These are phyloP conservation scores for Citrullus colocynthis DNA, from an alignment of 306 rosid species.

Conservation along the genomic window DNA sequence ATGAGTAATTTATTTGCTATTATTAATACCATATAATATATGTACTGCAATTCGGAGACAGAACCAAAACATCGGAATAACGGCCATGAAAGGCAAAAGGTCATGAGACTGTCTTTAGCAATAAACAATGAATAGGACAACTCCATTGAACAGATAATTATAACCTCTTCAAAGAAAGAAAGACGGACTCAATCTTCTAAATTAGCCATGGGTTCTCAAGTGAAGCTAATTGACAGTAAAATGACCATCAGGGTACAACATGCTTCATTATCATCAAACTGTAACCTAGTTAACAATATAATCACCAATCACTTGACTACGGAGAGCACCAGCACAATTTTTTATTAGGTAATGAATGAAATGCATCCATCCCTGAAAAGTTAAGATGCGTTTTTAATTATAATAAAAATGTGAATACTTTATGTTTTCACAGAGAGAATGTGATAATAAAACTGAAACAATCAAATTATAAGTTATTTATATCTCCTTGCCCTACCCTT, in stretches of 20 bases:
- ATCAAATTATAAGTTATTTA: not conserved
- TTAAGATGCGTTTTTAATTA: not conserved
- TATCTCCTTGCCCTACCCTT: conserved; percentile 40
- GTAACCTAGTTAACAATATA: not conserved
- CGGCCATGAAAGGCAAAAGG: not conserved
- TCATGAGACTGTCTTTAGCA: not conserved
- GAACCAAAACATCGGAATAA: not conserved
- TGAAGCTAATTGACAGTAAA: not conserved
- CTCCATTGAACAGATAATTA: not conserved
- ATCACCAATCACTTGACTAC: not conserved
- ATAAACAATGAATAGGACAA: not conserved
- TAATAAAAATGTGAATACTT: not conserved
- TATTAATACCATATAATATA: not conserved
- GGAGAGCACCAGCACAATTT: too few species aligned
- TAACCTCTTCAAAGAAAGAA: not conserved
- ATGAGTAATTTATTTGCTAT: conserved; percentile 14
- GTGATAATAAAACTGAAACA: not conserved
- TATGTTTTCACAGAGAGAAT: not conserved
- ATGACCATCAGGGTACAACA: not conserved
- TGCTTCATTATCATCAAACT: not conserved
- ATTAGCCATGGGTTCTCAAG: not conserved
- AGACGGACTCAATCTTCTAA: not conserved
- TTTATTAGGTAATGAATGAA: too few species aligned
- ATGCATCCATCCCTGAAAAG: not conserved
- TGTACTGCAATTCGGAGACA: not conserved